Conservation (phyloP, 169 alveolate species). For the Cryptosporidium ryanae region DNA sequence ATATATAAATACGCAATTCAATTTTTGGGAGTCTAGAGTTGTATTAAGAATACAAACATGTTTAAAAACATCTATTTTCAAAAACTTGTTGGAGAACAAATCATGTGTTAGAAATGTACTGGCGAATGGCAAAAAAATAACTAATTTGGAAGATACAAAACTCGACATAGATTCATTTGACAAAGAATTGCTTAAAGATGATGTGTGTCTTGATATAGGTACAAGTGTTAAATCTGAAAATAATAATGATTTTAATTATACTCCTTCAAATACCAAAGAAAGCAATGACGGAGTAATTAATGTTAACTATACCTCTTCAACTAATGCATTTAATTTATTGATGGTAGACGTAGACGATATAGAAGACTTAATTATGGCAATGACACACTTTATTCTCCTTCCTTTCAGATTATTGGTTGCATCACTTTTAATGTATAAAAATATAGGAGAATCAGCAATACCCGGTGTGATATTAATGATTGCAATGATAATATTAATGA, state of each 20-base stretch:
- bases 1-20: conserved; percentile 57
- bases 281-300: not conserved
- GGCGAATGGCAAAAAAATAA: conserved; percentile 30
- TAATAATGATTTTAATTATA: not conserved
- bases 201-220: conserved; percentile 12
- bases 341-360: conserved; percentile 74
- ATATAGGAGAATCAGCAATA: conserved; percentile 56
- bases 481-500: conserved; percentile 34
- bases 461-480: conserved; percentile 73
- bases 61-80: conserved; percentile 57
- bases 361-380: conserved; percentile 65
- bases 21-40: conserved; percentile 62
- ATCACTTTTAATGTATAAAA: conserved; percentile 45
- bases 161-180: not conserved
- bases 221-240: not conserved
- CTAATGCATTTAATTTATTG: conserved; percentile 46
- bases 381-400: conserved; percentile 53
- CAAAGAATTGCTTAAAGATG: not conserved
- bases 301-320: conserved; percentile 25
- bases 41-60: conserved; percentile 63
- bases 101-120: conserved; percentile 50
- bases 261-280: not conserved
- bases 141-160: not conserved
- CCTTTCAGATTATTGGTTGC: conserved; percentile 58
- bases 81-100: conserved; percentile 35